phyloP scores from a whole-genome alignment of 1,284 basidiomycete species.

The Leccinum pachyderme region DNA sequence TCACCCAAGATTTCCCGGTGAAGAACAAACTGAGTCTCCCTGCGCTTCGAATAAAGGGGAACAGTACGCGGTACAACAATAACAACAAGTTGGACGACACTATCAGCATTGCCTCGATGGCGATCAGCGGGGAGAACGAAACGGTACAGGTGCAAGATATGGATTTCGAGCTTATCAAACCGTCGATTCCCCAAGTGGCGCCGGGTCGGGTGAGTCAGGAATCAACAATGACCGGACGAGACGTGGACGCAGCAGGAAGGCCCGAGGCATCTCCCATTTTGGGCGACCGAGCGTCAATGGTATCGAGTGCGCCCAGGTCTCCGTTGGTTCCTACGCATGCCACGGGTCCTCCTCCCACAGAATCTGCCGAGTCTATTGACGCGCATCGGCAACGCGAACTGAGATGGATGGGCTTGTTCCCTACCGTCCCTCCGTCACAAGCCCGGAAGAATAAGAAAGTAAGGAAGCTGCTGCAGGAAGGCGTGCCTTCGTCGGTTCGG shows the following conservation, averaged over 20 bases:
- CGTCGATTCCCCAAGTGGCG: constrained; percentile 45
- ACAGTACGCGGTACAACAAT: not conserved
- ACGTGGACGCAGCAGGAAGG: constrained; percentile 27
- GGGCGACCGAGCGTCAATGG: constrained; percentile 50
- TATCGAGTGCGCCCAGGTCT: constrained; percentile 35
- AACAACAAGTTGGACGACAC: constrained; percentile 30
- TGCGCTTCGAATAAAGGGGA: constrained; percentile 26
- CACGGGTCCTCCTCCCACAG: constrained; percentile 3
- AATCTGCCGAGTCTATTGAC: constrained; percentile 45
- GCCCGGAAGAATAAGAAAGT: constrained; percentile 84
- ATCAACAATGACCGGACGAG: constrained; percentile 37
- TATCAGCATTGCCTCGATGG: constrained; percentile 26
- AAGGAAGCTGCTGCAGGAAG: constrained; percentile 74
- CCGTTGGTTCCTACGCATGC: constrained; percentile 24
- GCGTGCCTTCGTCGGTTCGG: constrained; percentile 81
- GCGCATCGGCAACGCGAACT: constrained; percentile 74
- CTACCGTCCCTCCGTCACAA: constrained; percentile 58
- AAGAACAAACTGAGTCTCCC: constrained; percentile 33
- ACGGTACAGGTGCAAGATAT: constrained; percentile 72
- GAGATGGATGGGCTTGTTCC: constrained; percentile 73
- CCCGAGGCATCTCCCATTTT: constrained; percentile 34
- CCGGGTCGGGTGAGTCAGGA: constrained; percentile 53
- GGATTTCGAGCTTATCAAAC: constrained; percentile 75
- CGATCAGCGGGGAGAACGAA: constrained; percentile 35
- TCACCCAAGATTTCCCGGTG: constrained; percentile 21